Base-by-base conservation (phyloP, 2,329 filamentous ascomycete species). In the Colletotrichum falcatum region DNA sequence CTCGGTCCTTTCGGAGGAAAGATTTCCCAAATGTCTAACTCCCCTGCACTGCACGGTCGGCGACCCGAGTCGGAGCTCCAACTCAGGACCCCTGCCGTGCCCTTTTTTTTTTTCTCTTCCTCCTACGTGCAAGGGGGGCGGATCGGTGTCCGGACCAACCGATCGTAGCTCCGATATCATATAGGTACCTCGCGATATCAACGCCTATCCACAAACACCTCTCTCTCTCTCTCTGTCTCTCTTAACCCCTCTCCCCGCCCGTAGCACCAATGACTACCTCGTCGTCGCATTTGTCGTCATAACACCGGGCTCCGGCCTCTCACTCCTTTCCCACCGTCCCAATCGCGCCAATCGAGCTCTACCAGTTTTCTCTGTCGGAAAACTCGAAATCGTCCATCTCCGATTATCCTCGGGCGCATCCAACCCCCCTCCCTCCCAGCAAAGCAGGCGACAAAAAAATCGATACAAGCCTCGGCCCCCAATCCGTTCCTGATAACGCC, bases 81-180 rank as follows among this genome's bases (percentile, higher is more conserved):
- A 28, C 42, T 35, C 33, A 46, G 37, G 37, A 60, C 55, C 62
- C 62, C 55, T 48, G 16, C 61, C n/a, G 35, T 28, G 7, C 3
- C 11, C 11, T 30, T 35, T 39, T 23, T 39, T 56, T 70, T 51
- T 56, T 55, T 35, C 42, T 54, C 3, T 20, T 9, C 12, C 7
- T 39, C 7, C 53, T 35, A 28, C 51, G 59, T 51, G 42, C 59
- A 64, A 42, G 42, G 26, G 18, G 16, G 18, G 3, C 12, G 26
- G 42, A n/a, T 14, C 18, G 18, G 14, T 35, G 53, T n/a, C 1
- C 30, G 53, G 53, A 26, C 20, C 20, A 28, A 37, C 67, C 67
- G 67, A 67, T 59, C 61, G 35, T 26, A 70, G 62, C 66, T 70
- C 66, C 66, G 66, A 68, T 68, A 68, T 37, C 64, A n/a, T 60